Evolutionary conservation across 768 basidiomycete species (phyloP).

Genomic region (Suillus plorans): DNA sequence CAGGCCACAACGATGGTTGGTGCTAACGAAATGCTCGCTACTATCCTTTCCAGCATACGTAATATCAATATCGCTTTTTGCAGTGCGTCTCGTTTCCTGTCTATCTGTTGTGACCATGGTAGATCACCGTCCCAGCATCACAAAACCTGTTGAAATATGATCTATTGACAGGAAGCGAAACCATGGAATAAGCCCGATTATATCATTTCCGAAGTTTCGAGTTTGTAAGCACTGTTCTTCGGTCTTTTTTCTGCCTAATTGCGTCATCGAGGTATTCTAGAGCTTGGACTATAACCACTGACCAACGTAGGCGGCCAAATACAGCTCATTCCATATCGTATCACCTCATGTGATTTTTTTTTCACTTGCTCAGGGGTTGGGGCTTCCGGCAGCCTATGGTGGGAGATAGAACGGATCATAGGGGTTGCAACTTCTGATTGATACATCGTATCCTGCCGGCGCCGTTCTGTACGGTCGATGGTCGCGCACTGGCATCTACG

Average conservation of each 20-base stretch:
- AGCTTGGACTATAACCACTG: background rate
- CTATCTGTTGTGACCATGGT: background rate
- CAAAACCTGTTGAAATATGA: constrained; percentile 42
- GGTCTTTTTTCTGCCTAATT: background rate
- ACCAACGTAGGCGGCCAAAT: background rate
- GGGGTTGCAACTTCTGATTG: background rate
- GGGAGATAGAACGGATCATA: background rate
- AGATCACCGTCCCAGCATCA: constrained; percentile 23
- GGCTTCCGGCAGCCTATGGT: background rate
- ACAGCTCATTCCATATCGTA: background rate
- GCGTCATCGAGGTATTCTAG: background rate
- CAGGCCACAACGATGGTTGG: constrained; percentile 46
- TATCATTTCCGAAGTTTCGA: constrained; percentile 15
- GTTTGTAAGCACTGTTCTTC: constrained; percentile 28
- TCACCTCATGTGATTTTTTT: background rate
- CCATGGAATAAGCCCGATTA: background rate
- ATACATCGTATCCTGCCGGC: background rate
- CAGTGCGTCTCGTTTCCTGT: constrained; percentile 36
- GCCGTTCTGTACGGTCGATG: background rate
- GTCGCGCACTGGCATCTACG: no score
- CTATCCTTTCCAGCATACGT: constrained; percentile 45
- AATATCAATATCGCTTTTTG: constrained; percentile 52
- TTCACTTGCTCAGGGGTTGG: background rate
- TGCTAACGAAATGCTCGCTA: constrained; percentile 49
- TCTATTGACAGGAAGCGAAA: background rate